Percentiles rank a stretch among this genome's conserved stretches.
Conservation (phyloP, 371 early-diverging fungal species). For the Syncephalastrum monosporum region DNA sequence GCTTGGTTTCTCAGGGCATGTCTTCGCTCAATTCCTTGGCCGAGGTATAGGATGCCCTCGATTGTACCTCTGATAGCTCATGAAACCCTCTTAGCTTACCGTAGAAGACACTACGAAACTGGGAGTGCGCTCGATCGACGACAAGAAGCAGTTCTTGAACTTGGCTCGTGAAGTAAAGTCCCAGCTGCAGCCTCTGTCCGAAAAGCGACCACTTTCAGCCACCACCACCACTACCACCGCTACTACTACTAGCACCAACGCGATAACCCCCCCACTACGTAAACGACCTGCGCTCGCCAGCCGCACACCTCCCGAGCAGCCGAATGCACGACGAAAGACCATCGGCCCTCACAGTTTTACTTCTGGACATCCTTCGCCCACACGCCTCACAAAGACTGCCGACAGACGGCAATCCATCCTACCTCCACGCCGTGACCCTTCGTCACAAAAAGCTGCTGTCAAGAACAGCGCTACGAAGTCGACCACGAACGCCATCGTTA, state of each 20-base stretch:
- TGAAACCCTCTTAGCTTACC: too few species aligned
- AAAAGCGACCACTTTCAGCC: constrained; percentile 1
- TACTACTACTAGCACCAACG: background rate
- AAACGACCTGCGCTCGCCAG: constrained; percentile 11
- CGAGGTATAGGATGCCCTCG: constrained; percentile 8
- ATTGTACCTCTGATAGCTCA: too few species aligned
- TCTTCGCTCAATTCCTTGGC: constrained; percentile 17
- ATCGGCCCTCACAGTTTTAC: constrained; percentile 16
- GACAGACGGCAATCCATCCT: constrained; percentile 5
- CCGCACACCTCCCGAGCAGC: constrained; percentile 14
- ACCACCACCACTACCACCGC: constrained; percentile 5
- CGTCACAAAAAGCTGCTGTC: background rate
- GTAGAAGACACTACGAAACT: constrained; percentile 23
- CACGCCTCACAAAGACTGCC: constrained; percentile 5
- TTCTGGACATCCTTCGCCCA: constrained; percentile 9
- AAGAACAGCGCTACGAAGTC: too few species aligned
- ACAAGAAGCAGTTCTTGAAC: constrained; percentile 28
- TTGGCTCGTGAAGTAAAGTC: constrained; percentile 23
- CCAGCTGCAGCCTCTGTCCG: constrained; percentile 5
- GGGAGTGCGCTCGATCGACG: constrained; percentile 30
- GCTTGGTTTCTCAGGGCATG: constrained; percentile 13
- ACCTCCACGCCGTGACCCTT: background rate
- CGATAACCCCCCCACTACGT: constrained; percentile 5
- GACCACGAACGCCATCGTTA: too few species aligned
- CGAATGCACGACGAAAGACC: constrained; percentile 20